Conservation (phyloP, 108 stramenopile species). For the Stephanodiscus triporus region DNA sequence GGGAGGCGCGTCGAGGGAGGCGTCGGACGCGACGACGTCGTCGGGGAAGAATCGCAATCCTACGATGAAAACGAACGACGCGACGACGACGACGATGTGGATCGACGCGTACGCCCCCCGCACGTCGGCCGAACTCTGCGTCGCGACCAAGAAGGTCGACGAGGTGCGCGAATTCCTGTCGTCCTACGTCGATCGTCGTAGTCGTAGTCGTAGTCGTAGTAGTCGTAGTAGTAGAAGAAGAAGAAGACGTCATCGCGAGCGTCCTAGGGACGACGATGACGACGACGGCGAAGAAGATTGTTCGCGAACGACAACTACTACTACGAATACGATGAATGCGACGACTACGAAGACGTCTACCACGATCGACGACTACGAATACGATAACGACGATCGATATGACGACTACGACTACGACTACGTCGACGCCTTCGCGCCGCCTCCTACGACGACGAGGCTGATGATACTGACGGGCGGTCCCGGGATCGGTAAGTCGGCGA, state of each 20-base stretch:
- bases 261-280: no score
- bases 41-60: background rate
- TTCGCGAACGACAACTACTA: background rate
- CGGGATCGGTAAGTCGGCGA: conserved; percentile 82
- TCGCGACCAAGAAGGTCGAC: conserved; percentile 85
- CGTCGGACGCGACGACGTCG: no score
- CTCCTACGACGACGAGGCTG: conserved; percentile 46
- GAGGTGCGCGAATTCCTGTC: conserved; percentile 63
- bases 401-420: background rate
- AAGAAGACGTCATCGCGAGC: no score
- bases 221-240: no score
- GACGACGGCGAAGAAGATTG: conserved; percentile 19
- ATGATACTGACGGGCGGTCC: conserved; percentile 80
- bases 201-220: background rate
- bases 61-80: background rate
- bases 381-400: background rate
- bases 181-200: background rate
- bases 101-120: conserved; percentile 69
- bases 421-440: background rate
- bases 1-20: no score
- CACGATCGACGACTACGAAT: no score
- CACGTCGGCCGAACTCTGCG: conserved; percentile 60
- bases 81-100: conserved; percentile 51
- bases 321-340: background rate
- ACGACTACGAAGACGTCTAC: background rate